These are phyloP conservation scores for Neoboletus magnificus DNA, from an alignment of 768 basidiomycete species.

Conservation along the genomic window DNA sequence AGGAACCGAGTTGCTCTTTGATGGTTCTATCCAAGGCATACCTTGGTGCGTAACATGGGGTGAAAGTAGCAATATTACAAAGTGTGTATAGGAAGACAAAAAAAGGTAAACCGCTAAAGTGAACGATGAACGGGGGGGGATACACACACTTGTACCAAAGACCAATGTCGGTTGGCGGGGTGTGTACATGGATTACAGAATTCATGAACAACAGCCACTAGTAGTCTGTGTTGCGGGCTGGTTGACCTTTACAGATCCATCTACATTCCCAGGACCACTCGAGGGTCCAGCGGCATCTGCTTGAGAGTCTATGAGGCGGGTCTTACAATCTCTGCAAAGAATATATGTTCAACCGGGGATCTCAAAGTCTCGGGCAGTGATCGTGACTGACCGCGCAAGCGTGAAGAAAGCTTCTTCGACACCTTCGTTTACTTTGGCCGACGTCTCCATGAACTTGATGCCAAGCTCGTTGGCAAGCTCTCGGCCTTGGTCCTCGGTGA, in stretches of 20 bases:
- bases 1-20: background rate
- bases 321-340: slow-evolving; percentile 84
- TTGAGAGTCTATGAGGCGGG: slow-evolving; percentile 93
- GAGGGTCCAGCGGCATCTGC: slow-evolving; percentile 51
- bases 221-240: slow-evolving; percentile 48
- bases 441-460: slow-evolving; percentile 97
- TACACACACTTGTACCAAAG: slow-evolving; percentile 1
- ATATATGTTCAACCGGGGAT: background rate
- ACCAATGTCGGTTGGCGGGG: background rate
- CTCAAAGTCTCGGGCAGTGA: background rate
- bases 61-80: slow-evolving; percentile 19
- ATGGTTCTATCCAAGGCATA: background rate
- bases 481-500: slow-evolving; percentile 88
- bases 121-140: slow-evolving; percentile 4
- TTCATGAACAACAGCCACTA: slow-evolving; percentile 54
- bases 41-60: slow-evolving; percentile 4
- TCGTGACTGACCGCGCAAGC: slow-evolving; percentile 73
- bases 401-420: slow-evolving; percentile 99
- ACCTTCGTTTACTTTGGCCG: slow-evolving; percentile 94
- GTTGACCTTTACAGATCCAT: slow-evolving; percentile 65
- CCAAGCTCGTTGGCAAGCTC: slow-evolving; percentile 91
- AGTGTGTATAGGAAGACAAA: slow-evolving; percentile 7
- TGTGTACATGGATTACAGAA: slow-evolving; percentile 3
- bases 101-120: slow-evolving; percentile 9
- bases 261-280: slow-evolving; percentile 36